phyloP scores from a whole-genome alignment of 305 asterid species.

The Petunia hybrid region DNA sequence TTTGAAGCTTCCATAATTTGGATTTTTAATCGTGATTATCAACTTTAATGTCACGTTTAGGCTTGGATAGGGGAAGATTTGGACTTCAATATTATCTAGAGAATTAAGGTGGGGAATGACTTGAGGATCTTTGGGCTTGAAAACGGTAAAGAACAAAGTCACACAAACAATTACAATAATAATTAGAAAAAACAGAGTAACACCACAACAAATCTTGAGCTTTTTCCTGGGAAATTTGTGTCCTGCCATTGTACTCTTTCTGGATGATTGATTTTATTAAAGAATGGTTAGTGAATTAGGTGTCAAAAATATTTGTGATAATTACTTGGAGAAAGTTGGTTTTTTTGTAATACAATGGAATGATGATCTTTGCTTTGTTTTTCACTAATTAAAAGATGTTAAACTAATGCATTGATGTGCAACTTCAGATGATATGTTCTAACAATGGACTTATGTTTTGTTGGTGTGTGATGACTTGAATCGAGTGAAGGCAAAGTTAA shows the following conservation, averaged over 20 bases:
- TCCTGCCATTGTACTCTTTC: not conserved
- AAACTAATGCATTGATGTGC: not conserved
- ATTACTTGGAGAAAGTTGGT: not conserved
- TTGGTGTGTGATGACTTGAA: not conserved
- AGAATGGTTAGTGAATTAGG: not conserved
- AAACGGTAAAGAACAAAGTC: conserved; percentile 32
- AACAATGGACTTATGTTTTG: conserved; percentile 14
- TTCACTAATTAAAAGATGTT: not conserved
- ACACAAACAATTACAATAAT: conserved; percentile 30
- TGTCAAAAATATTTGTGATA: not conserved
- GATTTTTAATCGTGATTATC: conserved; percentile 38
- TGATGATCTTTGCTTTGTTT: not conserved
- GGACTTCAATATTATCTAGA: conserved; percentile 33
- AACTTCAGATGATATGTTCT: not conserved
- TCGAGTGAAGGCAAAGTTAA: not conserved
- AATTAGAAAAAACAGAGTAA: not conserved
- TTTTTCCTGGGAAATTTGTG: not conserved
- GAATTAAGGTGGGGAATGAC: conserved; percentile 35
- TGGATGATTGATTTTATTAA: not conserved
- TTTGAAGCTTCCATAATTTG: conserved; percentile 39
- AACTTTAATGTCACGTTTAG: conserved; percentile 35
- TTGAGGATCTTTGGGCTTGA: conserved; percentile 44
- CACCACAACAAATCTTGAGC: conserved; percentile 40
- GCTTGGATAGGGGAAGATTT: conserved; percentile 32
- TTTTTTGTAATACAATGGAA: not conserved